These are phyloP conservation scores for Smithsoniella earleae DNA, from an alignment of 163 green algal genomes.

Conservation along the genomic window DNA sequence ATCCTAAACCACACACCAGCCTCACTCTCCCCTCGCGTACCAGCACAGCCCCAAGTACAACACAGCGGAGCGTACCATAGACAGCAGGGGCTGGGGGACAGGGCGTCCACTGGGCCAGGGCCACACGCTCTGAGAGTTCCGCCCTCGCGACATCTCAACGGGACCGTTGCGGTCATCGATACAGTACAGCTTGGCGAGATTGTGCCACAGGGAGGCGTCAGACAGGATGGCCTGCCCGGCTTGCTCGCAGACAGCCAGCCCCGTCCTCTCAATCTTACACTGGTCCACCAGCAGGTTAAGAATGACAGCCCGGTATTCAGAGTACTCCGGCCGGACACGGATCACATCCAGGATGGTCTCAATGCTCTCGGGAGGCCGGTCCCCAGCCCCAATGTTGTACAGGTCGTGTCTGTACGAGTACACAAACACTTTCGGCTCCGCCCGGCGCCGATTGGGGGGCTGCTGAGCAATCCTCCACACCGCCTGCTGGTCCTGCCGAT, in stretches of 20 bases:
- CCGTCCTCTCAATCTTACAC: not conserved
- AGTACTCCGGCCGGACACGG: not conserved
- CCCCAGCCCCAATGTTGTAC: not conserved
- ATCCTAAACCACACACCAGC: too few species aligned
- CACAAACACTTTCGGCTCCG: not conserved
- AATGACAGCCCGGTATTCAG: not conserved
- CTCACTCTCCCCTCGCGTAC: too few species aligned
- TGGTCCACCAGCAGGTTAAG: slow-evolving; percentile 14
- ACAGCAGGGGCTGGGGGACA: not conserved
- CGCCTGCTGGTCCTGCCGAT: not conserved
- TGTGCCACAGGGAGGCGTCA: not conserved
- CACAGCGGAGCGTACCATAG: not conserved
- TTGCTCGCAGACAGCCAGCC: not conserved
- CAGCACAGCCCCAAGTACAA: not conserved
- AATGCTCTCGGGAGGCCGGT: slow-evolving; percentile 5
- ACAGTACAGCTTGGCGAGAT: slow-evolving; percentile 18
- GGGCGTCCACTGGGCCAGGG: not conserved
- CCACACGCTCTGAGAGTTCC: not conserved
- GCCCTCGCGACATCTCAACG: slow-evolving; percentile 4
- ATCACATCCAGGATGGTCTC: not conserved
- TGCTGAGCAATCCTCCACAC: not conserved
- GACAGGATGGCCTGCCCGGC: not conserved
- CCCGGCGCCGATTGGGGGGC: not conserved
- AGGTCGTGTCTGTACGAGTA: not conserved
- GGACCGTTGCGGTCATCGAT: not conserved